phyloP scores from a whole-genome alignment of 2,329 filamentous ascomycete species.

The Colletotrichum falcatum region DNA sequence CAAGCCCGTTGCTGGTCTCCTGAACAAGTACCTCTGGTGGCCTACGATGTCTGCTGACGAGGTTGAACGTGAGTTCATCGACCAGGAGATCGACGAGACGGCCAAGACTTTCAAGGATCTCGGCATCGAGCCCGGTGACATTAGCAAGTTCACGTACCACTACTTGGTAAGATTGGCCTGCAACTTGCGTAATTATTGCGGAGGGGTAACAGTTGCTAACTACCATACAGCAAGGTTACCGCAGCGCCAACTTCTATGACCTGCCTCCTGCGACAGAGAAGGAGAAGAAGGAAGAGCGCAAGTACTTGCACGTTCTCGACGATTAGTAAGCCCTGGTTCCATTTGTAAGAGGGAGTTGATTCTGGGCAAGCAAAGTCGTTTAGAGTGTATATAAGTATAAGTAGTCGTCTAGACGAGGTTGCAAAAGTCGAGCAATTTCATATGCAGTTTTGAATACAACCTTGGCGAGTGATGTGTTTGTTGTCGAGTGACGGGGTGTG shows the following conservation, averaged over 20 bases:
- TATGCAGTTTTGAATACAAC: constrained; percentile 25
- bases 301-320: constrained; percentile 94
- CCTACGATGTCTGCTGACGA: constrained; percentile 84
- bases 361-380: constrained; percentile 34
- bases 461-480: background rate
- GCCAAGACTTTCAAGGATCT: constrained; percentile 98
- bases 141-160: constrained; percentile 89
- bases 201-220: constrained; percentile 47
- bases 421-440: constrained; percentile 40
- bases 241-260: constrained; percentile 90
- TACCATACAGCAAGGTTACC: constrained; percentile 80
- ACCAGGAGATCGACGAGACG: constrained; percentile 88
- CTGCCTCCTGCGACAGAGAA: constrained; percentile 93
- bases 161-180: constrained; percentile 79
- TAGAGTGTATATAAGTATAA: constrained; percentile 48
- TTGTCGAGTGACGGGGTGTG: background rate
- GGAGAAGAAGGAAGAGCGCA: constrained; percentile 94
- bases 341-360: constrained; percentile 42
- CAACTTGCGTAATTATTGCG: background rate
- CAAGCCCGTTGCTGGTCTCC: constrained; percentile 77
- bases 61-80: constrained; percentile 91
- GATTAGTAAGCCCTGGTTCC: constrained; percentile 64
- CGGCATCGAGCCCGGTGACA: constrained; percentile 87
- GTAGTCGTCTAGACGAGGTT: constrained; percentile 47
- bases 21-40: constrained; percentile 93